phyloP scores from a whole-genome alignment of 2,329 filamentous ascomycete species.

The Elsinoe batatas region DNA sequence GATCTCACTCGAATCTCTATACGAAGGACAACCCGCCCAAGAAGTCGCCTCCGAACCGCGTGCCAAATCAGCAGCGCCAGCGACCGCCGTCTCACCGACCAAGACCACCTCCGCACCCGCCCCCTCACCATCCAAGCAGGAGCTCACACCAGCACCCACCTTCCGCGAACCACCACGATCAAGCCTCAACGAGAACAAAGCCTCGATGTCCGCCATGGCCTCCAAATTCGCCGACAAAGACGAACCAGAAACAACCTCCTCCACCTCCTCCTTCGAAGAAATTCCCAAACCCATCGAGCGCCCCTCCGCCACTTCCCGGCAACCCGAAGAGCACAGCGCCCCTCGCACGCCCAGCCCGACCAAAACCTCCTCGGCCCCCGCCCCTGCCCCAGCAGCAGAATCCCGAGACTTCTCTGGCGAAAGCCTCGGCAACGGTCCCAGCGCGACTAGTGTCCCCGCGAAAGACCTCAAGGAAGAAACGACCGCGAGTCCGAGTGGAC shows the following conservation, averaged over 20 bases:
- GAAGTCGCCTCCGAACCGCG: slow-evolving; percentile 56
- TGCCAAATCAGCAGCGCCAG: slow-evolving; percentile 27
- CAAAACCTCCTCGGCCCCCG: slow-evolving; percentile 21
- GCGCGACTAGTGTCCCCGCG: slow-evolving; percentile 14
- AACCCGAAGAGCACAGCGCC: slow-evolving; percentile 31
- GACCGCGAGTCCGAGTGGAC: slow-evolving; percentile 18
- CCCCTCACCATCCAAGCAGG: slow-evolving; percentile 31
- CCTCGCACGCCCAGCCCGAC: slow-evolving; percentile 20
- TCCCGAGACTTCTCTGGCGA: slow-evolving; percentile 11
- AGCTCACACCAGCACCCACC: slow-evolving; percentile 40
- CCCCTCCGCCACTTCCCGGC: slow-evolving; percentile 27
- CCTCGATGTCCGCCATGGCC: slow-evolving; percentile 75
- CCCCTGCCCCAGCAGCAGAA: slow-evolving; percentile 19
- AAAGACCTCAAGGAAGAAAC: slow-evolving; percentile 18
- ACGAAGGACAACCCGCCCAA: slow-evolving; percentile 70
- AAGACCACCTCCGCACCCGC: slow-evolving; percentile 38
- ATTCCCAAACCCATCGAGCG: slow-evolving; percentile 65
- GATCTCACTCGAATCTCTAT: slow-evolving; percentile 86
- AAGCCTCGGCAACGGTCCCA: slow-evolving; percentile 15
- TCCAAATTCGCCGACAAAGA: slow-evolving; percentile 75
- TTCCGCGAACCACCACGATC: slow-evolving; percentile 47
- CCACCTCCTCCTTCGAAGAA: slow-evolving; percentile 79
- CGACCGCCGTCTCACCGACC: slow-evolving; percentile 29
- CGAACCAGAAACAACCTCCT: slow-evolving; percentile 47
- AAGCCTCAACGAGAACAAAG: slow-evolving; percentile 73